Base-by-base conservation (phyloP, 1,284 basidiomycete species). In the Leccinum subatratum region DNA sequence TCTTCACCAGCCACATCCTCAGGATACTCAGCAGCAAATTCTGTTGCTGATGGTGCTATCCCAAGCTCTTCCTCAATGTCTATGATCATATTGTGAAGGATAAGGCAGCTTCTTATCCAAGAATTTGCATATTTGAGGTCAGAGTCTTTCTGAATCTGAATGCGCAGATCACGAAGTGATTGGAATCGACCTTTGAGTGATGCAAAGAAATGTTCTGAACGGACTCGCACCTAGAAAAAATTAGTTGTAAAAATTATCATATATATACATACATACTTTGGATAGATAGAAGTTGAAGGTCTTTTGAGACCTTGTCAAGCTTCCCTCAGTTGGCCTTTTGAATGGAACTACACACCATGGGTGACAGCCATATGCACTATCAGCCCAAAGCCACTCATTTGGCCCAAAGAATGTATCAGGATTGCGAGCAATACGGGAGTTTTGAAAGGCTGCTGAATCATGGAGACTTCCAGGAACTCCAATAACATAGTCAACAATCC, bases 401-500 rank as follows among this genome's bases (percentile, higher is more conserved):
- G 3, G 2, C 0, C n/a, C 22, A 34, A 72, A 64, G 18, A 70
- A 69, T 16, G 11, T 12, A n/a, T 70, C 1, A 3, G 63, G 63
- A 39, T 5, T n/a, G 1, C 3, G 1, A 7, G 39, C n/a, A 63
- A 70, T 12, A 1, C 2, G 2, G 6, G 61, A 57, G 2, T 28
- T 3, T 12, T 42, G 61, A 58, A 71, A 71, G 7, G 68, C 67
- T 12, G 51, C 51, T 0, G 71, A 54, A 61, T 75, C 69, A 67
- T 75, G 65, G 0, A 68, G 34, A 39, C 73, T 74, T 16, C 70
- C 71, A 54, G 67, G 66, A 14, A 68, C 28, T 6, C 68, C 73
- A 68, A 74, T 67, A 0, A 57, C 54, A 70, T 74, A 74, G 59
- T 75, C 69, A 3, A 72, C 63, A 63, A 75, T 74, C 1, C 30